phyloP scores from a whole-genome alignment of 306 rosid species.

The Clitoria ternatea region DNA sequence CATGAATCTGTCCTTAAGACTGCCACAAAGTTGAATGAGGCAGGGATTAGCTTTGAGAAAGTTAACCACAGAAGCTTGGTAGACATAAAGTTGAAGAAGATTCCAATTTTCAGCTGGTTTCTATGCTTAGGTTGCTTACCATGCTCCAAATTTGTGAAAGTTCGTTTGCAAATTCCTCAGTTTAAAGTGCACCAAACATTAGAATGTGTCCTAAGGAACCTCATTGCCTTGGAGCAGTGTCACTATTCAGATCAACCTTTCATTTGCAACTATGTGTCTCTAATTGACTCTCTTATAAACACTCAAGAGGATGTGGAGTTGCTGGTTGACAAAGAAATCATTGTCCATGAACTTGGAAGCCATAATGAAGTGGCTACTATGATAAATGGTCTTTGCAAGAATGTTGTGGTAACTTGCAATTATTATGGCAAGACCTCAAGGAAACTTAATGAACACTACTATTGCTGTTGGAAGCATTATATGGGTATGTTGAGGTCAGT shows the following conservation, averaged over 20 bases:
- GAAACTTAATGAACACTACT: constrained; percentile 24
- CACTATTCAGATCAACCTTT: constrained; percentile 35
- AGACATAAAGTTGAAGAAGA: background rate
- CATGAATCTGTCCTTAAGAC: background rate
- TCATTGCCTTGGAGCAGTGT: constrained; percentile 56
- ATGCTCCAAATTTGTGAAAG: background rate
- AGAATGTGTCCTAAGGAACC: constrained; percentile 40
- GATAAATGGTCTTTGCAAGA: constrained; percentile 25
- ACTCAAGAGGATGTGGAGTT: constrained; percentile 41
- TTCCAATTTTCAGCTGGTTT: constrained; percentile 8
- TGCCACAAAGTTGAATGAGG: constrained; percentile 29
- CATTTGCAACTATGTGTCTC: constrained; percentile 39
- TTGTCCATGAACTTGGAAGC: constrained; percentile 29
- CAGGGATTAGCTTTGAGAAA: constrained; percentile 29
- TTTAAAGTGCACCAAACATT: constrained; percentile 15
- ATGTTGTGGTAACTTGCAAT: constrained; percentile 13
- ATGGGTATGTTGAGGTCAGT: constrained; percentile 26
- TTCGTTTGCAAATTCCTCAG: constrained; percentile 9
- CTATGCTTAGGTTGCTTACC: constrained; percentile 27
- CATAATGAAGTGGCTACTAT: constrained; percentile 24
- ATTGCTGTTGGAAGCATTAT: constrained; percentile 2
- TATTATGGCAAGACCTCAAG: background rate
- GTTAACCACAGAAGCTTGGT: background rate
- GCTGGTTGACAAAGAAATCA: constrained; percentile 33
- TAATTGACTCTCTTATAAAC: constrained; percentile 39